These are phyloP conservation scores for Trichoderma breve DNA, from an alignment of 2,329 filamentous ascomycete species.

Conservation along the genomic window DNA sequence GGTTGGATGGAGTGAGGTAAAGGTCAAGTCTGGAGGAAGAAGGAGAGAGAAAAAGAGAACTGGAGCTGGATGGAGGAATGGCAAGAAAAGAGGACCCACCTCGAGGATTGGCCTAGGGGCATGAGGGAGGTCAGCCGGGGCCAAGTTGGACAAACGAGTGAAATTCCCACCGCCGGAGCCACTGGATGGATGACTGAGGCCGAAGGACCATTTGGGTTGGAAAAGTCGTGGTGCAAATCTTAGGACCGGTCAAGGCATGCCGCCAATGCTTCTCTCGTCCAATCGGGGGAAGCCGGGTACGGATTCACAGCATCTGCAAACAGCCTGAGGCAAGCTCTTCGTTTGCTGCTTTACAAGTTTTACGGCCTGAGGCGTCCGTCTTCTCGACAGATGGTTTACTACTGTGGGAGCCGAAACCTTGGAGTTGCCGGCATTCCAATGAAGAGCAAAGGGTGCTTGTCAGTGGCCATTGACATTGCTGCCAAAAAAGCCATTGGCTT, in stretches of 20 bases:
- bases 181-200: slow-evolving; percentile 22
- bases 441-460: background rate
- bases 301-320: slow-evolving; percentile 20
- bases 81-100: slow-evolving; percentile 42
- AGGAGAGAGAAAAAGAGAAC: slow-evolving; percentile 35
- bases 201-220: background rate
- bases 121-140: slow-evolving; percentile 36
- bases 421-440: slow-evolving; percentile 12
- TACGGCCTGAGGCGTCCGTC: slow-evolving; percentile 34
- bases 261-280: slow-evolving; percentile 32
- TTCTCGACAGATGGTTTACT: background rate
- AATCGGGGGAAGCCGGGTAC: slow-evolving; percentile 38
- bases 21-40: slow-evolving; percentile 32
- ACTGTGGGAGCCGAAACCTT: background rate
- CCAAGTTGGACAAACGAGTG: slow-evolving; percentile 35
- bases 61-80: slow-evolving; percentile 36
- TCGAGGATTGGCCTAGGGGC: slow-evolving; percentile 32
- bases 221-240: slow-evolving; percentile 30
- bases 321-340: slow-evolving; percentile 1
- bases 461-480: slow-evolving; percentile 15
- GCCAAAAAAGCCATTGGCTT: slow-evolving; percentile 4
- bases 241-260: slow-evolving; percentile 22
- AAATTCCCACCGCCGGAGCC: slow-evolving; percentile 31
- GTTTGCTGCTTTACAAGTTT: slow-evolving; percentile 28
- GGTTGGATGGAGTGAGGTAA: slow-evolving; percentile 33